Evolutionary conservation across 345 rosid species (phyloP).

Genomic region (Dovyalis caffra): DNA sequence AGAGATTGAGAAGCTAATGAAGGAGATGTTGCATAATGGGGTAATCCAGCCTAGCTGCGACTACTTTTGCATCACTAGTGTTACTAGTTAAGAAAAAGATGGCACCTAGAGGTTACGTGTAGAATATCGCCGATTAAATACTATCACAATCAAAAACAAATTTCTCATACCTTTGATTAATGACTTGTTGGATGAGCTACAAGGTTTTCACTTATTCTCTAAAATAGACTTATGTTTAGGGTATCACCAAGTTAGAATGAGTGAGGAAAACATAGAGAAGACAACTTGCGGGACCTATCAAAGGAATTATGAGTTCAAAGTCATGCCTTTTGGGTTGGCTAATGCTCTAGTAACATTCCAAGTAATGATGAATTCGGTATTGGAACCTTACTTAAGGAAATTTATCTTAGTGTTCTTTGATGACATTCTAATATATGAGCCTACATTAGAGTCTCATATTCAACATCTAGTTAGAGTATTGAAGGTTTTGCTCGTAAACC

Average conservation of each 20-base stretch:
- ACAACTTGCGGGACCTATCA: not conserved
- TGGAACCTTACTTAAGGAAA: no score
- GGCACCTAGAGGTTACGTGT: accelerated
- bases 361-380: no score
- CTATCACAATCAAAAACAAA: no score
- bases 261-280: not conserved
- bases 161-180: no score
- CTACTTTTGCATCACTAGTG: not conserved
- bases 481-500: not conserved
- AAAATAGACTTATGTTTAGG: not conserved
- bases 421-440: not conserved
- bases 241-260: not conserved
- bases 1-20: not conserved
- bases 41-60: not conserved
- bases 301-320: not conserved
- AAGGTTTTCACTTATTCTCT: not conserved
- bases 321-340: not conserved
- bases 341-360: no score
- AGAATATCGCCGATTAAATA: no score
- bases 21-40: not conserved
- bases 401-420: not conserved
- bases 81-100: not conserved
- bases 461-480: not conserved
- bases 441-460: accelerated
- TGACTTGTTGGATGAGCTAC: not conserved